Percentiles rank a stretch among this genome's conserved stretches.
These are phyloP conservation scores for Parathielavia hyrcaniae DNA, from an alignment of 495 filamentous ascomycete species.

Conservation along the genomic window DNA sequence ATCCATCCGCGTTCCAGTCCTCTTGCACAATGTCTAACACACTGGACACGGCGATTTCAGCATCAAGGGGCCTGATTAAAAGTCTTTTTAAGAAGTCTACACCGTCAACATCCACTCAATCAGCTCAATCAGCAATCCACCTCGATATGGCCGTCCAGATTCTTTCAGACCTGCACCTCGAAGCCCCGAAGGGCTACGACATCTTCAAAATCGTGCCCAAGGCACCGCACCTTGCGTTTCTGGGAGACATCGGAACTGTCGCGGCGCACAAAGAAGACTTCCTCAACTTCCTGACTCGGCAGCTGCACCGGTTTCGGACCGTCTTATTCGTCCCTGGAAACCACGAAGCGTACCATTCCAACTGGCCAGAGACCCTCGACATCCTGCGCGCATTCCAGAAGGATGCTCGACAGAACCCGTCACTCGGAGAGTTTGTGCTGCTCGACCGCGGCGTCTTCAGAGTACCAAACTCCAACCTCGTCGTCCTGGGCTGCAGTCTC, in stretches of 20 bases:
- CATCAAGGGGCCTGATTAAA: too few species aligned
- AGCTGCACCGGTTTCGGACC: conserved; percentile 38
- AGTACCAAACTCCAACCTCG: conserved; percentile 21
- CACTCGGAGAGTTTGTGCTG: neutral
- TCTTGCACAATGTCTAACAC: too few species aligned
- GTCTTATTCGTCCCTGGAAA: conserved; percentile 1
- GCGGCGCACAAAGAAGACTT: conserved; percentile 34
- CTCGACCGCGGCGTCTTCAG: conserved; percentile 29
- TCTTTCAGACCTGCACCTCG: conserved; percentile 54
- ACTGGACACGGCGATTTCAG: too few species aligned
- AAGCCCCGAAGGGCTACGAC: conserved; percentile 42
- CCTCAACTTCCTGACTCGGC: conserved; percentile 40
- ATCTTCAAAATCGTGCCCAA: conserved; percentile 40
- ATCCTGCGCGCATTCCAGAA: conserved; percentile 18
- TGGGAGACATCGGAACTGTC: conserved; percentile 53
- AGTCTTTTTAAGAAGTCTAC: neutral
- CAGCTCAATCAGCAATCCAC: too few species aligned
- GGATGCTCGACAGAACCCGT: conserved; percentile 1
- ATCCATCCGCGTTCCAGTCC: too few species aligned
- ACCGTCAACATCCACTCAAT: too few species aligned
- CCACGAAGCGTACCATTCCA: neutral
- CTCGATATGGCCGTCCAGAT: conserved; percentile 40
- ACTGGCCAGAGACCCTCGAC: conserved; percentile 31
- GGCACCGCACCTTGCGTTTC: conserved; percentile 48
- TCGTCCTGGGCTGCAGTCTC: conserved; percentile 27